These are phyloP conservation scores for Zygosaccharomyces gambellarensis DNA, from an alignment of 805 yeast species.

Conservation along the genomic window DNA sequence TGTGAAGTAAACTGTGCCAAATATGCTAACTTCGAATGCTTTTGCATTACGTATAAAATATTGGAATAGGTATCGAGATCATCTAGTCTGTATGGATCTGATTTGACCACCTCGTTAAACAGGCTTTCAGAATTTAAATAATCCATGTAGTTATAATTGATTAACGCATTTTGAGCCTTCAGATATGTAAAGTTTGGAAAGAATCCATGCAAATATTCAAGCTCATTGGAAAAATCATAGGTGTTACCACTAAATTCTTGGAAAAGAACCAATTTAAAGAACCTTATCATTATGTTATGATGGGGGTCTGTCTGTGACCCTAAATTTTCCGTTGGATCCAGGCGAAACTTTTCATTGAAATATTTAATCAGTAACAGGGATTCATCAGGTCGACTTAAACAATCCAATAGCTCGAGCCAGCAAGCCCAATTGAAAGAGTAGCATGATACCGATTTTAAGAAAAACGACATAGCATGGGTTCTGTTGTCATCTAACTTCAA, in stretches of 20 bases:
- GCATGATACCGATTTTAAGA: constrained; percentile 54
- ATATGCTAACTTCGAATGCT: constrained; percentile 73
- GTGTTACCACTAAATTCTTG: constrained; percentile 79
- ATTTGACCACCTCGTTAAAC: constrained; percentile 66
- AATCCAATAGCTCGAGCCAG: constrained; percentile 74
- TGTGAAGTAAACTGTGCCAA: constrained; percentile 80
- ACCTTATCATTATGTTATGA: constrained; percentile 38
- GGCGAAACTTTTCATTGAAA: constrained; percentile 32
- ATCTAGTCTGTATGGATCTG: constrained; percentile 83
- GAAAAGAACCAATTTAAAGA: constrained; percentile 61
- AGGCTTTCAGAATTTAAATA: constrained; percentile 72
- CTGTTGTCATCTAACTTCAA: constrained; percentile 53
- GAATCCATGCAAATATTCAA: constrained; percentile 44
- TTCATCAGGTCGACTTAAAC: constrained; percentile 58
- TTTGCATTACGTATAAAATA: constrained; percentile 89
- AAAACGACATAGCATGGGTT: constrained; percentile 53
- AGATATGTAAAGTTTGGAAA: constrained; percentile 75
- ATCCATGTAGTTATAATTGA: constrained; percentile 80
- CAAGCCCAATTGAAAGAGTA: constrained; percentile 93
- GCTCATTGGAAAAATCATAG: constrained; percentile 45
- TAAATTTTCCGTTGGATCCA: constrained; percentile 9
- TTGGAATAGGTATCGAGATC: constrained; percentile 93
- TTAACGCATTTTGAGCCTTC: constrained; percentile 74
- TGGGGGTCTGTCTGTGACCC: constrained; percentile 15
- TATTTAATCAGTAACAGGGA: constrained; percentile 42